Conservation (phyloP, 2,329 filamentous ascomycete species). For the Hortaea werneckii region DNA sequence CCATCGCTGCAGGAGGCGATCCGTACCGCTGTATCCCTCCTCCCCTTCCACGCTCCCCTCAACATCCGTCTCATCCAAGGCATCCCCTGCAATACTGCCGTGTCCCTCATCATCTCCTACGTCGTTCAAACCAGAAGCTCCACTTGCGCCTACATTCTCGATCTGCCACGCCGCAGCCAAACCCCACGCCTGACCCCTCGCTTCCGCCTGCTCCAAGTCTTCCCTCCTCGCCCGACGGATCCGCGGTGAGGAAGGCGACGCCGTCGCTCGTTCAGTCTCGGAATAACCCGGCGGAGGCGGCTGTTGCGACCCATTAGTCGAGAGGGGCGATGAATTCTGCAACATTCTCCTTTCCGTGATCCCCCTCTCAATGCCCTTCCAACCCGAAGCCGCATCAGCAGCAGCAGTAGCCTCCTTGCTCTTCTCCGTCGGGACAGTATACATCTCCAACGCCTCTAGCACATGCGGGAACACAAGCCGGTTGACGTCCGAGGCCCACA, state of each 20-base stretch:
- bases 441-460: constrained; percentile 74
- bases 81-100: not conserved
- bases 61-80: not conserved
- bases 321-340: not conserved
- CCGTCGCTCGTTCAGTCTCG: not conserved
- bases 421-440: constrained; percentile 22
- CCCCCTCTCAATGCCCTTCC: not conserved
- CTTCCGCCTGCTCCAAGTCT: too few species aligned
- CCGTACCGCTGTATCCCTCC: too few species aligned
- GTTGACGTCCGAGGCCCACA: constrained; percentile 85
- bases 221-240: too few species aligned
- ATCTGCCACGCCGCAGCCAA: too few species aligned
- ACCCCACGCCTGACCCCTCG: too few species aligned
- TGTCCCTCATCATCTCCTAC: not conserved
- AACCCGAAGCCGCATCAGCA: not conserved
- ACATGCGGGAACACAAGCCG: constrained; percentile 81
- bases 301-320: too few species aligned
- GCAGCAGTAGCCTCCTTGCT: not conserved
- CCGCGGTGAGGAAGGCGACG: too few species aligned
- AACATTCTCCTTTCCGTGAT: not conserved
- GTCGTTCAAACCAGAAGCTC: too few species aligned
- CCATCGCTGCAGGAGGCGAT: too few species aligned
- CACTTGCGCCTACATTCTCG: too few species aligned
- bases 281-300: not conserved
- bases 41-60: not conserved